Evolutionary conservation across 2,329 filamentous ascomycete genomes (phyloP).

Genomic region (Claviceps lovelessii): DNA sequence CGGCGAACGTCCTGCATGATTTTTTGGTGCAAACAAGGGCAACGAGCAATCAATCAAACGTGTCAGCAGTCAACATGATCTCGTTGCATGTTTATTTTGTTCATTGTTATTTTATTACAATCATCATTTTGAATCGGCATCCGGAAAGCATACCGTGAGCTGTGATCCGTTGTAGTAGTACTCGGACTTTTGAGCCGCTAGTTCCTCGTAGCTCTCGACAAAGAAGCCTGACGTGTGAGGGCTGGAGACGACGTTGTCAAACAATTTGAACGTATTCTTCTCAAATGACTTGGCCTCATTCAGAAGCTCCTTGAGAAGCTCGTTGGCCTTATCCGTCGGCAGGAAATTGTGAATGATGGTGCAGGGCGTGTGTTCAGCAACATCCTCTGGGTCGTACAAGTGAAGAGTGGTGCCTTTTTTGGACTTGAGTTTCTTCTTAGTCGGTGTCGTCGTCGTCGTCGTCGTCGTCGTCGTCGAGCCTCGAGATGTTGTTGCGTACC

Average conservation of each 20-base stretch:
- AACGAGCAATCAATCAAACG: not conserved
- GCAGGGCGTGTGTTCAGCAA: constrained; percentile 74
- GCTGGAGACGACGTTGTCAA: constrained; percentile 72
- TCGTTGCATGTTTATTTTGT: too few relatives aligned
- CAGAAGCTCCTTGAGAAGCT: constrained; percentile 61
- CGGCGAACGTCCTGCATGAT: constrained; percentile 53
- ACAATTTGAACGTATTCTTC: constrained; percentile 65
- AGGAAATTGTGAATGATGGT: constrained; percentile 89
- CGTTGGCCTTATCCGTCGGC: constrained; percentile 53
- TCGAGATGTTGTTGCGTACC: constrained; percentile 24
- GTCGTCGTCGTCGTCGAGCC: not conserved
- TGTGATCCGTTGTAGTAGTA: constrained; percentile 76
- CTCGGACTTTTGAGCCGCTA: constrained; percentile 55
- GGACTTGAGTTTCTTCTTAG: constrained; percentile 42
- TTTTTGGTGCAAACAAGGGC: not conserved
- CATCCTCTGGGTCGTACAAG: constrained; percentile 66
- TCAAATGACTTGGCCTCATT: constrained; percentile 58
- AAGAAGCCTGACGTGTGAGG: constrained; percentile 78
- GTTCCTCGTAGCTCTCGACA: constrained; percentile 59
- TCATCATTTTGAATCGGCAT: not conserved
- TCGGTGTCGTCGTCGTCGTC: constrained; percentile 4
- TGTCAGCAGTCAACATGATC: not conserved
- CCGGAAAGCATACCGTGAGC: constrained; percentile 35
- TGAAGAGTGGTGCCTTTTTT: constrained; percentile 73
- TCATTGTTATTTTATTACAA: not conserved